Evolutionary conservation across 2,329 filamentous ascomycete genomes (phyloP), one percentile per base, ranked within the genome.

Genomic region (Paecilomyces fulvus): DNA sequence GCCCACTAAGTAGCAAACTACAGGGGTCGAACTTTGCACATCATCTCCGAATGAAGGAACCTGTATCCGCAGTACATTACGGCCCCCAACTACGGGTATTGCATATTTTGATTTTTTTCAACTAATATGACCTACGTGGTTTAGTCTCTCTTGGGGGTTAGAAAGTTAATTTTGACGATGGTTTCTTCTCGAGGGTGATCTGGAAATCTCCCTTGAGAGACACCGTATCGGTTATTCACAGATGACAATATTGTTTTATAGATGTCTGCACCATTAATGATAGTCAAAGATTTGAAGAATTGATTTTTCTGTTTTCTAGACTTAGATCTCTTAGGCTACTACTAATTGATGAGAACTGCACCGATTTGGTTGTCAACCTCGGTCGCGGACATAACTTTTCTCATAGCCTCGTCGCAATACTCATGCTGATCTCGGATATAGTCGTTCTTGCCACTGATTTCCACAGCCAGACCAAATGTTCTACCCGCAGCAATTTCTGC

Each of bases 321-420:
- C 6, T 37, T 28, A 28, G 25, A 7, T 28, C 7, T 3, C 25
- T 28, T 28, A 6, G 7, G 25, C 25, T 28, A 28, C 25, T 28
- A 28, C 25, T 28, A 49, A 25, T 25, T 21, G 46, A 25, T 63
- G 30, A 67, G 58, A 17, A 67, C 58, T 52, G 58, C 63, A 8
- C 63, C 65, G 20, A 66, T 60, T 57, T 68, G 65, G 50, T 65
- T 66, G 30, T 67, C 66, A 8, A 67, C 56, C 49, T 60, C 60
- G 17, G 65, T 69, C 12, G 65, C 64, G 20, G 57, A 60, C 66
- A 68, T 68, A n/a, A 69, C 60, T 20, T 58, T 56, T 11, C 60
- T 61, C 67, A 69, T 69, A 3, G 57, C 59, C 10, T 64, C 59
- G 31, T 70, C 66, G 33, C 62, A 64, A 46, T 65, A 61, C 2